Evolutionary conservation across 495 filamentous ascomycete species (phyloP).

Genomic region (Aspergillus campestris): DNA sequence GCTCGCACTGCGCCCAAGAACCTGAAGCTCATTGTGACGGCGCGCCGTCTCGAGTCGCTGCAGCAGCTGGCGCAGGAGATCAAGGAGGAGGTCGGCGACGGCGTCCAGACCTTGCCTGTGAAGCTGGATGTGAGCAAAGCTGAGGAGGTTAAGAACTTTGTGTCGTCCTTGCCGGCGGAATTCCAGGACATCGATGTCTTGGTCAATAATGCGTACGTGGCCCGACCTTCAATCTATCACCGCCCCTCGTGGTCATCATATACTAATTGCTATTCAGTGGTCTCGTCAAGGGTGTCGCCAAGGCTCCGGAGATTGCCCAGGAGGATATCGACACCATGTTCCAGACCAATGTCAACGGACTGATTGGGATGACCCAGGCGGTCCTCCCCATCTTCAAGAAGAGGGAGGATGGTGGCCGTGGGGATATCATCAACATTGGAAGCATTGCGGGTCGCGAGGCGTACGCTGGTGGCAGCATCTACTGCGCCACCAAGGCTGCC

Average conservation of each 20-base stretch:
- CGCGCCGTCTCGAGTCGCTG: conserved; percentile 70
- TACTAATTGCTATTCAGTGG: conserved; percentile 42
- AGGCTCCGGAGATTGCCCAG: conserved; percentile 73
- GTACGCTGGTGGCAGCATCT: conserved; percentile 86
- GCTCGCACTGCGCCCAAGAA: conserved; percentile 73
- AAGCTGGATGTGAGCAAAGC: conserved; percentile 82
- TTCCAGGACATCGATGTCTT: conserved; percentile 83
- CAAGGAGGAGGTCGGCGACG: conserved; percentile 65
- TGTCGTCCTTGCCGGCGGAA: conserved; percentile 65
- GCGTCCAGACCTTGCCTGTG: conserved; percentile 72
- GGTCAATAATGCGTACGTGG: conserved; percentile 90
- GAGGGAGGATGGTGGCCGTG: conserved; percentile 66
- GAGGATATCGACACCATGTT: conserved; percentile 87
- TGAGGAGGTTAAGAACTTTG: conserved; percentile 66
- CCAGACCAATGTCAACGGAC: conserved; percentile 82
- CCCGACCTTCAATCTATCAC: background rate
- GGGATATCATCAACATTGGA: conserved; percentile 96
- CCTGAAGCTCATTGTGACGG: conserved; percentile 81
- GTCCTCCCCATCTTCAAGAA: conserved; percentile 78
- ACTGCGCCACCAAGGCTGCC: conserved; percentile 95
- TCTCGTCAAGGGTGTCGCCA: conserved; percentile 78
- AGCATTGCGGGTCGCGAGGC: conserved; percentile 88
- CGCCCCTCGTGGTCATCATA: background rate
- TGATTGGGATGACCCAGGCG: conserved; percentile 97
- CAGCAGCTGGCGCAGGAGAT: conserved; percentile 72